Evolutionary conservation across 78 protist genomes (phyloP).

Genomic region (Ministeria vibrans): DNA sequence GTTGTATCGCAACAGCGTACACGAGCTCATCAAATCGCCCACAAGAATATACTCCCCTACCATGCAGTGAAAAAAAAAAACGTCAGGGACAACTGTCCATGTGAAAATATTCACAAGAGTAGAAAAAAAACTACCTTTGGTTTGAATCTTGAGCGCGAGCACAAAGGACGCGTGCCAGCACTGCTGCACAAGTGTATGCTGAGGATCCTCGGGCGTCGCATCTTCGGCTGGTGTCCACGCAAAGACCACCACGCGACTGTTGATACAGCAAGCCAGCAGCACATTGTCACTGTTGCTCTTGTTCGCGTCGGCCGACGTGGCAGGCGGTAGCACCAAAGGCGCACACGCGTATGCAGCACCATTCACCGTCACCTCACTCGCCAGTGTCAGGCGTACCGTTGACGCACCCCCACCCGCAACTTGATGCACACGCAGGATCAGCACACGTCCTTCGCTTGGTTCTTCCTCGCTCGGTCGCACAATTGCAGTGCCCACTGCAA

Average conservation of each 20-base stretch:
- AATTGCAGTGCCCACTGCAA: constrained; percentile 78
- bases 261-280: constrained; percentile 66
- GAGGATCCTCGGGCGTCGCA: not conserved
- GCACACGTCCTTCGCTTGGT: constrained; percentile 67
- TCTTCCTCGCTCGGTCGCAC: constrained; percentile 43
- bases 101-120: not conserved
- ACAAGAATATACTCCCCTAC: constrained; percentile 77
- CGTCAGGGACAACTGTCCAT: not conserved
- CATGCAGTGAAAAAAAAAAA: not conserved
- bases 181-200: not conserved
- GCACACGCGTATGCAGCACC: constrained; percentile 59
- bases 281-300: too few relatives aligned
- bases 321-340: too few relatives aligned
- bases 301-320: constrained; percentile 26
- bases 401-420: too few relatives aligned
- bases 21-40: constrained; percentile 80
- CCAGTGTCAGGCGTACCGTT: constrained; percentile 9
- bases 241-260: constrained; percentile 29
- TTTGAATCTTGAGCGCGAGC: not conserved
- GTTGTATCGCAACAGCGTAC: constrained; percentile 50
- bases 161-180: too few relatives aligned
- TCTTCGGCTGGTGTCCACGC: not conserved
- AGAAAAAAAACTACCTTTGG: not conserved
- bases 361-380: constrained; percentile 2
- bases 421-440: constrained; percentile 49